phyloP scores from a whole-genome alignment of 306 rosid species.

The Vachellia pachyceras region DNA sequence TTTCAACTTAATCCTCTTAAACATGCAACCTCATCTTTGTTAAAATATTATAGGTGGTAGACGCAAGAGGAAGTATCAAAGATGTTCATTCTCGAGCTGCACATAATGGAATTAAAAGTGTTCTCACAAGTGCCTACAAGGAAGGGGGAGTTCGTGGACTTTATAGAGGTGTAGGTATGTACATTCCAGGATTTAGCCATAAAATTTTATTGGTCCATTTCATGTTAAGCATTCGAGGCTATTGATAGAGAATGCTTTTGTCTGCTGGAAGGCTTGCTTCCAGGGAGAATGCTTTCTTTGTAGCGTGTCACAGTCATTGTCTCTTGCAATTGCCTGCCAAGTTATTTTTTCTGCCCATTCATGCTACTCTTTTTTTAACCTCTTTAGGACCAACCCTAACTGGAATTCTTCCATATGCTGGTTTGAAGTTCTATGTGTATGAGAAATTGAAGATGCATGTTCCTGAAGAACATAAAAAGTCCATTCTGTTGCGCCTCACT shows the following conservation, averaged over 20 bases:
- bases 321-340: constrained; percentile 19
- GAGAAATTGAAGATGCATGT: constrained; percentile 79
- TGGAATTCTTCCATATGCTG: constrained; percentile 96
- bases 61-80: constrained; percentile 51
- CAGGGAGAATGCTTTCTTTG: constrained; percentile 11
- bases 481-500: constrained; percentile 79
- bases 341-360: constrained; percentile 21
- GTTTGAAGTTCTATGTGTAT: constrained; percentile 87
- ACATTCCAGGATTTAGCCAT: constrained; percentile 25
- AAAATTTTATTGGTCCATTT: not conserved
- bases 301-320: constrained; percentile 12
- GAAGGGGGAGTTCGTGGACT: constrained; percentile 87
- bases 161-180: constrained; percentile 88
- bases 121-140: constrained; percentile 71
- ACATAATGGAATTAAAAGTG: constrained; percentile 71
- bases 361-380: constrained; percentile 6
- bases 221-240: constrained; percentile 23
- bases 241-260: not conserved
- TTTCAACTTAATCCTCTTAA: constrained; percentile 25
- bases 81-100: constrained; percentile 52
- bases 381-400: constrained; percentile 81
- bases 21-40: constrained; percentile 7
- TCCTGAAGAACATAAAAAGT: constrained; percentile 85
- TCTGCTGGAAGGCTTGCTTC: constrained; percentile 21
- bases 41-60: constrained; percentile 58